Conservation (phyloP, 441 rosid species). For the Euphorbia corollata region DNA sequence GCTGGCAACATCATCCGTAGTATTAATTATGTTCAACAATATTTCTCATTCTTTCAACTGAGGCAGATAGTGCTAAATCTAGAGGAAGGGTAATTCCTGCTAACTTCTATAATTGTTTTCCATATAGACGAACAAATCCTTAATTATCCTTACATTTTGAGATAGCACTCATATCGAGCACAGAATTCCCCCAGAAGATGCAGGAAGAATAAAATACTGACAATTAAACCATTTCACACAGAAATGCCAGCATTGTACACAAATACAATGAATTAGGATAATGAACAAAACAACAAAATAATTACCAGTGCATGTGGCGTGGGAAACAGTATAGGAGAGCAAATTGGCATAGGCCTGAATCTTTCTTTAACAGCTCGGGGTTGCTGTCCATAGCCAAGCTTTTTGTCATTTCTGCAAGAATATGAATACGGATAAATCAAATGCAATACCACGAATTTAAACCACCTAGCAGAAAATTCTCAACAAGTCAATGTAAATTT, state of each 20-base stretch:
- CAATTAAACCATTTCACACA: background rate
- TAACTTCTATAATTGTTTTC: background rate
- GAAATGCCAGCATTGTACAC: constrained; percentile 4
- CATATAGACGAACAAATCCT: background rate
- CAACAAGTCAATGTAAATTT: background rate
- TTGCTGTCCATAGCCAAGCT: constrained; percentile 39
- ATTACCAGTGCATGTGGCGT: constrained; percentile 88
- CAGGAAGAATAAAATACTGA: background rate
- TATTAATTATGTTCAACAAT: background rate
- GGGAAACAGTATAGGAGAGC: constrained; percentile 80
- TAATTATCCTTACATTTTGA: background rate
- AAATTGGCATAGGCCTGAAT: constrained; percentile 89
- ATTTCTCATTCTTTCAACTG: background rate
- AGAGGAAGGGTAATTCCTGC: background rate
- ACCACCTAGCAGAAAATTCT: background rate
- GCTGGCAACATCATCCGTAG: background rate
- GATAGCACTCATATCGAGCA: background rate
- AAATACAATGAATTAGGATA: background rate
- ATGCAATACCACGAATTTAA: too few relatives aligned
- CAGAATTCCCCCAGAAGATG: background rate
- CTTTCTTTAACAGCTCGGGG: constrained; percentile 61
- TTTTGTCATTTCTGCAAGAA: constrained; percentile 63
- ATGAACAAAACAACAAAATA: constrained; percentile 14
- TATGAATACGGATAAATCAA: constrained; percentile 1
- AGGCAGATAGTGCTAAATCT: background rate